Base-by-base conservation (phyloP, 1,139 yeast genomes). In the Suhomyces chickasaworum region DNA sequence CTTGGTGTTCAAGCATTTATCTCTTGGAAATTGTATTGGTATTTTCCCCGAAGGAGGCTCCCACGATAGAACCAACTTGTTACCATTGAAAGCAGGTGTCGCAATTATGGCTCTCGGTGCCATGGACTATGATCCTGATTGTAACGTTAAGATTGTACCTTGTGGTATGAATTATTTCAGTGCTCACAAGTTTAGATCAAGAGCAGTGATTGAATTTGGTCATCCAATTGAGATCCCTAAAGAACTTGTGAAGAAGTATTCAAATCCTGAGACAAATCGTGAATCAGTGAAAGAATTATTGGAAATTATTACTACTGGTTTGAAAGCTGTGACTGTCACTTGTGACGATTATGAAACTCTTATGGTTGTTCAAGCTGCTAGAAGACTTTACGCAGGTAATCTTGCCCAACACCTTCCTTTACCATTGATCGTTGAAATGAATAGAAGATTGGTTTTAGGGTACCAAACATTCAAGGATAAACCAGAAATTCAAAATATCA, bases 11-110 rank as follows among this genome's bases (percentile, higher is more conserved):
- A 78, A 83, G 44, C 97, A 89, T 64, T 75, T 93, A 53, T 79
- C 88, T 16, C 77, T 80, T 48, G 90, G 93, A 41, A 83, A 88
- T 50, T 88, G 96, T 55, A 72, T 93, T 32, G 99, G 98, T n/a
- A 89, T 93, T 43, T 93, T 91, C 68, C 98, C 98, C 3, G 98
- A 91, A 68, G 98, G 80, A 37, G 73, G 77, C 7, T 66, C 75
- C 47, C 71, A 73, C 66, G 70, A 61, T 61, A 68, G 77, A 46
- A 58, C 77, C 46, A 59, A 69, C 56, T 53, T 68, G 52, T 62
- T 75, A 22, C 78, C 78, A 31, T 65, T 67, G 55, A 77, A 68
- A 51, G 78, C 71, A 2, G 81, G 80, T 1, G 79, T 75, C 16
- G 79, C 80, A 0, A 71, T 75, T 37, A 74, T 75, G 78, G 80